phyloP scores from a whole-genome alignment of 805 yeast genomes.

The Candida tibetensis region DNA sequence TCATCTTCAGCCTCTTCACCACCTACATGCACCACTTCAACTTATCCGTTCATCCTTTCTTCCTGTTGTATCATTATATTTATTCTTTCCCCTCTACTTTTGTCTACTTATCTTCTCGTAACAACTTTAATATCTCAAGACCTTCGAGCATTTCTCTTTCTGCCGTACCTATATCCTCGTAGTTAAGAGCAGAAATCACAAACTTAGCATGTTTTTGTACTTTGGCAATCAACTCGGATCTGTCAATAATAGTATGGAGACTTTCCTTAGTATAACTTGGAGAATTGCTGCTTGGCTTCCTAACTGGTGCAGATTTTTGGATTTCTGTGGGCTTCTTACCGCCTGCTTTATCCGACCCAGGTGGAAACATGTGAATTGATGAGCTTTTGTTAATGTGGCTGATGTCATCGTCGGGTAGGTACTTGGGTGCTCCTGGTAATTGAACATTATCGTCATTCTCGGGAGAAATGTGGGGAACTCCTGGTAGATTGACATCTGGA shows the following conservation, averaged over 20 bases:
- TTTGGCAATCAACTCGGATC: conserved; percentile 53
- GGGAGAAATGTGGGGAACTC: conserved; percentile 38
- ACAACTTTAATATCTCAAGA: conserved; percentile 37
- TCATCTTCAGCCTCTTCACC: no score
- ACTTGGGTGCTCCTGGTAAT: conserved; percentile 43
- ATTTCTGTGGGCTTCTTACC: background rate
- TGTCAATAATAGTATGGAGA: conserved; percentile 49
- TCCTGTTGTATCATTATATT: no score
- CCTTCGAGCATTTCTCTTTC: conserved; percentile 57
- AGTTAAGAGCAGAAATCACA: conserved; percentile 76
- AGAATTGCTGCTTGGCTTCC: background rate
- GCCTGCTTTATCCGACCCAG: conserved; percentile 12
- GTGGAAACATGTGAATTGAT: conserved; percentile 35
- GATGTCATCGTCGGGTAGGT: conserved; percentile 39
- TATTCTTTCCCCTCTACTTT: background rate
- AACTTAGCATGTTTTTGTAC: conserved; percentile 71
- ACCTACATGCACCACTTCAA: no score
- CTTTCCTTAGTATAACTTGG: conserved; percentile 27
- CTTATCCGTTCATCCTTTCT: no score
- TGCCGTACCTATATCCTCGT: conserved; percentile 71
- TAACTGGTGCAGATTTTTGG: background rate
- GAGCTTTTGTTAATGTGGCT: conserved; percentile 36
- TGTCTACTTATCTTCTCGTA: conserved; percentile 4
- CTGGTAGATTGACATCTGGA: conserved; percentile 23
- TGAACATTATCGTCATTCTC: conserved; percentile 22